Conservation (phyloP, 495 filamentous ascomycete species). For the Tuber calosporum region DNA sequence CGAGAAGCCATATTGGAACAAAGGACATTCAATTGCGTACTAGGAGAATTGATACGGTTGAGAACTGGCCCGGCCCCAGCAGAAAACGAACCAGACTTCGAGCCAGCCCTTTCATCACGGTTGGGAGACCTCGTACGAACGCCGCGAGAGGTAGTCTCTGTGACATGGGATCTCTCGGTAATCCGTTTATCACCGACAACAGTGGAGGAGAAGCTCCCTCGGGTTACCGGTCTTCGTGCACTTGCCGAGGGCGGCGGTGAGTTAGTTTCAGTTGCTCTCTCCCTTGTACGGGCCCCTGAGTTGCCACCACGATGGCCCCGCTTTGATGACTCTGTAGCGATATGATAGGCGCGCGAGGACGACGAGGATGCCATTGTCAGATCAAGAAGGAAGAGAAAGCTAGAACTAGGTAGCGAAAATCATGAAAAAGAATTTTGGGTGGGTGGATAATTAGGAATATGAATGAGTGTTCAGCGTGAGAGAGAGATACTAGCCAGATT, state of each 20-base stretch:
- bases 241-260: slow-evolving; percentile 12
- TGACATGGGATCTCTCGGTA: slow-evolving; percentile 52
- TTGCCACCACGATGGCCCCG: slow-evolving; percentile 14
- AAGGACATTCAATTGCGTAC: slow-evolving; percentile 6
- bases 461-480: not conserved
- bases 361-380: slow-evolving; percentile 31
- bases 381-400: not conserved
- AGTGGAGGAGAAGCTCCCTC: slow-evolving; percentile 7
- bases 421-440: not conserved
- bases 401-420: not conserved
- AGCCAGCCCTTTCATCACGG: slow-evolving; percentile 18
- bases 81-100: slow-evolving; percentile 24
- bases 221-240: slow-evolving; percentile 15
- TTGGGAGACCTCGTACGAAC: slow-evolving; percentile 20
- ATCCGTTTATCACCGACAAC: slow-evolving; percentile 36
- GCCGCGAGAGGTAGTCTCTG: slow-evolving; percentile 40
- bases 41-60: slow-evolving; percentile 6
- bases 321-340: slow-evolving; percentile 15
- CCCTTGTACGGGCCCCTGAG: slow-evolving; percentile 19
- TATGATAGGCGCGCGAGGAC: slow-evolving; percentile 23
- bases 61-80: slow-evolving; percentile 14
- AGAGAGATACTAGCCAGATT: not conserved
- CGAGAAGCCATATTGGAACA: slow-evolving; percentile 7
- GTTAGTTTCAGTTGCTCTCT: slow-evolving; percentile 13
- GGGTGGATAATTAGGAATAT: not conserved